phyloP scores from a whole-genome alignment of 176 grass and related monocot genomes.

The Carex pumila region DNA sequence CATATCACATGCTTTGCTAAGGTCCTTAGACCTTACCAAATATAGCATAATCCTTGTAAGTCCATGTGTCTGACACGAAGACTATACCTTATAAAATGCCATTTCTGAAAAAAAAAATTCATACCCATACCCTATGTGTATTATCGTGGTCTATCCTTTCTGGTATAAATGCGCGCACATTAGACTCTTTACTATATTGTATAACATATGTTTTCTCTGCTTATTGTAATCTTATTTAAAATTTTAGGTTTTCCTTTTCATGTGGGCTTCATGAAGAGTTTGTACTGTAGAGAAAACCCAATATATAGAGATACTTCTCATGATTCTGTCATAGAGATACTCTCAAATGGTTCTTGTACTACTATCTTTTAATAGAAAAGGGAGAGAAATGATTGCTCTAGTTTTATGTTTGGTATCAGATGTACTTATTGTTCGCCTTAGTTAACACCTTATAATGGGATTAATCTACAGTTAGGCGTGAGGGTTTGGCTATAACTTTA shows the following conservation, averaged over 20 bases:
- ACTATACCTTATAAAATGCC: conserved; percentile 5
- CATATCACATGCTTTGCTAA: conserved; percentile 1
- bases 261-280: neutral
- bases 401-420: neutral
- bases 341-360: neutral
- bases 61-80: neutral
- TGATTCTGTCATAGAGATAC: neutral
- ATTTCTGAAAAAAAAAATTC: neutral
- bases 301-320: neutral
- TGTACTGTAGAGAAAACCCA: neutral
- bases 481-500: neutral
- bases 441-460: neutral
- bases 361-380: neutral
- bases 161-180: neutral
- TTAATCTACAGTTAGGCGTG: neutral
- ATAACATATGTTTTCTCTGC: neutral
- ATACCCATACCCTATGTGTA: neutral
- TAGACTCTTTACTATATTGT: neutral
- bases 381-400: neutral
- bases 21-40: conserved; percentile 17
- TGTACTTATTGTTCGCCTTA: neutral
- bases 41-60: neutral
- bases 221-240: neutral
- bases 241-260: neutral
- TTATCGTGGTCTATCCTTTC: neutral